Conservation (phyloP, 306 rosid genomes). For the Fragaria iinumae region DNA sequence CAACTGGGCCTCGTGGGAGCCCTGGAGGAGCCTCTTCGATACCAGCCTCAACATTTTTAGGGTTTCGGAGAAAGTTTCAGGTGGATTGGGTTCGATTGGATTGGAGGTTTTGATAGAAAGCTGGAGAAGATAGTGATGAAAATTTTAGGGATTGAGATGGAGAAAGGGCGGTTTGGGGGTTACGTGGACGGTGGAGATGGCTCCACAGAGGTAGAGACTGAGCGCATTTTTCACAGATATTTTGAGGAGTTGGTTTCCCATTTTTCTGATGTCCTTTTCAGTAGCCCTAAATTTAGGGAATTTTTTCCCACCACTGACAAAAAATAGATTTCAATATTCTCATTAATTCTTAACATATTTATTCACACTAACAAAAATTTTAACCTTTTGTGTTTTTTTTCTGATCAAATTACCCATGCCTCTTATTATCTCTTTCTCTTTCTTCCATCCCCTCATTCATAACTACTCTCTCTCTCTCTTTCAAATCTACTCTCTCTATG, state of each 20-base stretch:
- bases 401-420: no score
- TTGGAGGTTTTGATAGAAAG: not conserved
- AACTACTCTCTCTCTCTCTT: no score
- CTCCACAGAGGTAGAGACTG: no score
- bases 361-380: no score
- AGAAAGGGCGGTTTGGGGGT: conserved; percentile 9
- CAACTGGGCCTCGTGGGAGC: conserved; percentile 26
- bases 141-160: not conserved
- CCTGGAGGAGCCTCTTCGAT: conserved; percentile 48
- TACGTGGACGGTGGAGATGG: conserved; percentile 29
- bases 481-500: no score
- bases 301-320: no score
- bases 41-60: conserved; percentile 53
- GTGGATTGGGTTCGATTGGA: not conserved
- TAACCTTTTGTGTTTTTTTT: no score
- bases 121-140: not conserved
- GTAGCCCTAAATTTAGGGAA: no score
- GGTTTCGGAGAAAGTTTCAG: not conserved
- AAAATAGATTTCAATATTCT: no score
- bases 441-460: no score
- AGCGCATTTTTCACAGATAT: not conserved
- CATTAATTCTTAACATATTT: no score
- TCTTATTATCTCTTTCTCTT: no score
- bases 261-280: not conserved
- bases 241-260: not conserved